phyloP scores from a whole-genome alignment of 129 eudicot genomes.

The Pulicaria dysenterica region DNA sequence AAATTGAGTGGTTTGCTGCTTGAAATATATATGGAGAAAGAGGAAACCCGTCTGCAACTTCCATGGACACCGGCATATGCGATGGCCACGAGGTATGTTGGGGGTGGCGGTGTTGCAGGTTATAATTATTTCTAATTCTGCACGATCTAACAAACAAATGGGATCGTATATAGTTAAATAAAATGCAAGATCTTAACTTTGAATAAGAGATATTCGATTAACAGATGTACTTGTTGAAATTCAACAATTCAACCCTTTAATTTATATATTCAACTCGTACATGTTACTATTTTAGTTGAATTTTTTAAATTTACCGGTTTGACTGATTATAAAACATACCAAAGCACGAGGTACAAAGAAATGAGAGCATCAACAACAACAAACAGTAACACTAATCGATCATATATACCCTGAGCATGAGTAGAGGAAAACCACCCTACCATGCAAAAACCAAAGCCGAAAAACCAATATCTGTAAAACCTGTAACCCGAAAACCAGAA shows the following conservation, averaged over 20 bases:
- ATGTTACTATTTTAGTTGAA: neutral
- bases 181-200: neutral
- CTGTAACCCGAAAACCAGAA: no score
- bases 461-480: no score
- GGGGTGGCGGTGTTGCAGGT: slow-evolving; percentile 18
- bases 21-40: slow-evolving; percentile 24
- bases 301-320: neutral
- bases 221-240: slow-evolving; percentile 11
- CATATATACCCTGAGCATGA: no score
- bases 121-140: neutral
- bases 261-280: neutral
- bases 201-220: slow-evolving; percentile 20
- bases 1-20: neutral
- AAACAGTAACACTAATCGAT: no score
- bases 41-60: slow-evolving; percentile 11
- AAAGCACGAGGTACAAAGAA: no score
- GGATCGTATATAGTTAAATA: neutral
- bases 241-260: neutral
- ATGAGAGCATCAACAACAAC: no score
- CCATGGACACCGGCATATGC: neutral
- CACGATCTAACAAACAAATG: slow-evolving; percentile 24
- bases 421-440: no score
- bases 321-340: neutral
- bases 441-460: no score
- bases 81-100: slow-evolving; percentile 37